Evolutionary conservation across 192 early-diverging fungal genomes (phyloP), one percentile per base, ranked within the genome.

Genomic region (Gamsiella multidivaricata): DNA sequence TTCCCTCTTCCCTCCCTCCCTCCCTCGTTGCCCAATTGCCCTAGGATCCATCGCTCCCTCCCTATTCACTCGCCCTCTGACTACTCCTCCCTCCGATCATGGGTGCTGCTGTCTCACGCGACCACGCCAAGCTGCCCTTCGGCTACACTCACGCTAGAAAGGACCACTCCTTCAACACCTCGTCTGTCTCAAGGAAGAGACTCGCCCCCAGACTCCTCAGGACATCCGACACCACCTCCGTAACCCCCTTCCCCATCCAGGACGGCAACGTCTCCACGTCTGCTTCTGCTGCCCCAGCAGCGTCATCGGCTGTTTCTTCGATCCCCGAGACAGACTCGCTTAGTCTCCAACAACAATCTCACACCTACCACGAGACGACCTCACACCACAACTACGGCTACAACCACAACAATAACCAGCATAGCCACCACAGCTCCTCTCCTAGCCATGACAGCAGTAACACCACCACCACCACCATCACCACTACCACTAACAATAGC

Each of bases 61-160:
- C n/a, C n/a, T n/a, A n/a, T n/a, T n/a, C n/a, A n/a, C n/a, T n/a
- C n/a, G n/a, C 32, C 12, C 34, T 37, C 46, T 45, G 31, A 46
- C 67, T 53, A 23, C 32, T 49, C 68, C 54, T 18, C 61, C 53
- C 17, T 39, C 45, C 37, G 23, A 64, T 32, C 26, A 87, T 87
- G 86, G 86, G 86, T 26, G 46, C 59, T 10, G 59, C 84, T 26
- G 66, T 83, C 39, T 80, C 82, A 31, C 81, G 81, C 58, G 82
- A 85, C 43, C 82, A 85, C 39, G 81, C 78, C 41, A 80, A 76
- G 29, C 86, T 87, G 23, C 86, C 86, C 5, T 81, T 87, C 61
- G 86, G 82, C 32, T 87, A 85, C 57, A 81, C 76, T 22, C 69
- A 69, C 54, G 54, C 71, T 20, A 61, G 70, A 15, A 73, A 70